Percentiles rank a stretch among this genome's conserved stretches.
Evolutionary conservation across 371 early-diverging fungal species (phyloP).

Genomic region (Mortierella sp.): DNA sequence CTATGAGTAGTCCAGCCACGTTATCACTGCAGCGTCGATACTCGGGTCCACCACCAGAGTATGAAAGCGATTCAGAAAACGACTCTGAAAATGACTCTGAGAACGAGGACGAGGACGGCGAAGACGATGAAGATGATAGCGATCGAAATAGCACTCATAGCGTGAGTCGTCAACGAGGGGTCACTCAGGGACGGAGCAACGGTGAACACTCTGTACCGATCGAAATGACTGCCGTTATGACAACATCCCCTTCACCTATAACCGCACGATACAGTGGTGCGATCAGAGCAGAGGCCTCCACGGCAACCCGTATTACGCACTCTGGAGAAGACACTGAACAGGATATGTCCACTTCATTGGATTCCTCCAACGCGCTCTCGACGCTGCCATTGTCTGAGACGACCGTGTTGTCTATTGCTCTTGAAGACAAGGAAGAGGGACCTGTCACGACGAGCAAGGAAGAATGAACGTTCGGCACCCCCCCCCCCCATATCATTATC

Average conservation of each 20-base stretch:
- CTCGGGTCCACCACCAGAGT: constrained; percentile 31
- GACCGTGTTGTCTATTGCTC: not conserved
- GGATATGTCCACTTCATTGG: not conserved
- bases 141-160: not conserved
- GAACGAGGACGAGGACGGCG: constrained; percentile 18
- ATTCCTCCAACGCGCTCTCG: too few relatives aligned
- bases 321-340: not conserved
- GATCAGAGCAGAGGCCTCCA: too few relatives aligned
- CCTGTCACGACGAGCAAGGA: too few relatives aligned
- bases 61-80: constrained; percentile 33
- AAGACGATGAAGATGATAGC: constrained; percentile 13
- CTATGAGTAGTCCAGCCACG: not conserved
- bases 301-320: too few relatives aligned
- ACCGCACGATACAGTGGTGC: too few relatives aligned
- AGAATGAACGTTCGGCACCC: not conserved
- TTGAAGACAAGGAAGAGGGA: not conserved
- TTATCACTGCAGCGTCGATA: constrained; percentile 13
- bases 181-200: not conserved
- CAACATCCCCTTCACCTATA: not conserved
- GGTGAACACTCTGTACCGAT: too few relatives aligned
- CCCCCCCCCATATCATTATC: too few relatives aligned
- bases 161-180: not conserved
- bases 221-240: constrained; percentile 18
- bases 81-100: constrained; percentile 22
- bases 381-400: too few relatives aligned